phyloP scores from a whole-genome alignment of 345 rosid genomes.

The Eutrema yunnanense region DNA sequence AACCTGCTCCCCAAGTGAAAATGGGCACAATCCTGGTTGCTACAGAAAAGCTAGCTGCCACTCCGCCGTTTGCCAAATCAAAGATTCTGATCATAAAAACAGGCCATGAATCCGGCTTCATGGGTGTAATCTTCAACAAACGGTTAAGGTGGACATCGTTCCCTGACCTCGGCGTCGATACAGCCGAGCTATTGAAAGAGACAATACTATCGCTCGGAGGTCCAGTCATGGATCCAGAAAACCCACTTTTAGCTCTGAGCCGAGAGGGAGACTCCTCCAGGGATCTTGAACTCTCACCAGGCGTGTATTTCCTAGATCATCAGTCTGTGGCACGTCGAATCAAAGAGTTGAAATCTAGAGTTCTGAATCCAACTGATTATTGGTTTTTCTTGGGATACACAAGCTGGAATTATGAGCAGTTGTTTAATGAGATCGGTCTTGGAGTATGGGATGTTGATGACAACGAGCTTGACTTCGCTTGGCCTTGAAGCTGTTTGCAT shows the following conservation, averaged over 20 bases:
- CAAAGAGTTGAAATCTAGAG: constrained; percentile 38
- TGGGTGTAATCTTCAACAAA: constrained; percentile 79
- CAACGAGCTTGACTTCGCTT: constrained; percentile 31
- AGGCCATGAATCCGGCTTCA: constrained; percentile 44
- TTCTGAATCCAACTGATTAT: constrained; percentile 39
- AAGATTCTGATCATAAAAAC: constrained; percentile 61
- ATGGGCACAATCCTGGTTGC: constrained; percentile 66
- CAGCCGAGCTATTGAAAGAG: constrained; percentile 49
- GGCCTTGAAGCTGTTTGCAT: constrained; percentile 43
- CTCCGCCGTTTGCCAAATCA: constrained; percentile 61
- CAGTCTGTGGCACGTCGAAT: constrained; percentile 39
- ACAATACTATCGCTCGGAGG: constrained; percentile 73
- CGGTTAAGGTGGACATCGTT: constrained; percentile 64
- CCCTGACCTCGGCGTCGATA: constrained; percentile 43
- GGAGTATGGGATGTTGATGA: constrained; percentile 69
- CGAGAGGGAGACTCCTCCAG: constrained; percentile 26
- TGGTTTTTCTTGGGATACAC: constrained; percentile 93
- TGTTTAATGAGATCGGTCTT: constrained; percentile 54
- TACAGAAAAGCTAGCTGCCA: constrained; percentile 45
- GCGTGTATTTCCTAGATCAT: constrained; percentile 70
- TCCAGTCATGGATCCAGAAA: constrained; percentile 51
- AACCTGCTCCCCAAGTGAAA: constrained; percentile 33
- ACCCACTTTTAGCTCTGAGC: constrained; percentile 65
- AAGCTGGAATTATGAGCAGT: constrained; percentile 77
- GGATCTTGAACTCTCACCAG: constrained; percentile 51